phyloP scores from a whole-genome alignment of 129 eudicot genomes.

The Flaveria trinervia region DNA sequence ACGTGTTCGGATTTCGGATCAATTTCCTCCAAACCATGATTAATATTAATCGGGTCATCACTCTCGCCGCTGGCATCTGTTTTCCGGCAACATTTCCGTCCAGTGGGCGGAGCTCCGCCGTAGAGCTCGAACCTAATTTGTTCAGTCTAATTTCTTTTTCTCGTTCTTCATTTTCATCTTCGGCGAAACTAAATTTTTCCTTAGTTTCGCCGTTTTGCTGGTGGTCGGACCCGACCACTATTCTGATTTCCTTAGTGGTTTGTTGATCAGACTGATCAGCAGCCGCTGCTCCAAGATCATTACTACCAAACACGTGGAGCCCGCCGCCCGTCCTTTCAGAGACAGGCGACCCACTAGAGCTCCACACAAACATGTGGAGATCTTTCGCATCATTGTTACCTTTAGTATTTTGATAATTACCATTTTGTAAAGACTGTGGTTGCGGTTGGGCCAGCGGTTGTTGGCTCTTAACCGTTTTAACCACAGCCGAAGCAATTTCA shows the following conservation, averaged over 20 bases:
- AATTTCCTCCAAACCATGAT: slow-evolving; percentile 98
- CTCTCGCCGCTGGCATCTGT: slow-evolving; percentile 95
- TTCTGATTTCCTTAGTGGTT: background rate
- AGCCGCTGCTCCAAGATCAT: slow-evolving; percentile 47
- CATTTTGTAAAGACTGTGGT: slow-evolving; percentile 30
- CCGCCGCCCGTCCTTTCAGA: slow-evolving; percentile 57
- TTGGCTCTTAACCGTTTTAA: slow-evolving; percentile 36
- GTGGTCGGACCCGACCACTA: background rate
- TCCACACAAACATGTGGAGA: slow-evolving; percentile 97
- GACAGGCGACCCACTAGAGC: slow-evolving; percentile 88
- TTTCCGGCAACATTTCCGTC: slow-evolving; percentile 48
- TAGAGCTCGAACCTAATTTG: slow-evolving; percentile 73
- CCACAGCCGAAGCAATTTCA: slow-evolving; percentile 50
- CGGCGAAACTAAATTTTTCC: slow-evolving; percentile 62
- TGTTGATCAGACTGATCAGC: slow-evolving; percentile 58
- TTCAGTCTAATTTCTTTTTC: slow-evolving; percentile 57
- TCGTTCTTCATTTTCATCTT: slow-evolving; percentile 54
- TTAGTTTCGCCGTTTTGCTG: slow-evolving; percentile 6
- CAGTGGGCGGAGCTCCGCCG: slow-evolving; percentile 59
- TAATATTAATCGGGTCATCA: slow-evolving; percentile 89
- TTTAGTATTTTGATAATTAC: slow-evolving; percentile 33
- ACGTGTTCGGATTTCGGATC: slow-evolving; percentile 93
- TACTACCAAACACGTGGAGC: slow-evolving; percentile 75
- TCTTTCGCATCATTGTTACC: slow-evolving; percentile 71
- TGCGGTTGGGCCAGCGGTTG: background rate